Conservation (phyloP, 495 filamentous ascomycete species). For the Immersiella caudata region DNA sequence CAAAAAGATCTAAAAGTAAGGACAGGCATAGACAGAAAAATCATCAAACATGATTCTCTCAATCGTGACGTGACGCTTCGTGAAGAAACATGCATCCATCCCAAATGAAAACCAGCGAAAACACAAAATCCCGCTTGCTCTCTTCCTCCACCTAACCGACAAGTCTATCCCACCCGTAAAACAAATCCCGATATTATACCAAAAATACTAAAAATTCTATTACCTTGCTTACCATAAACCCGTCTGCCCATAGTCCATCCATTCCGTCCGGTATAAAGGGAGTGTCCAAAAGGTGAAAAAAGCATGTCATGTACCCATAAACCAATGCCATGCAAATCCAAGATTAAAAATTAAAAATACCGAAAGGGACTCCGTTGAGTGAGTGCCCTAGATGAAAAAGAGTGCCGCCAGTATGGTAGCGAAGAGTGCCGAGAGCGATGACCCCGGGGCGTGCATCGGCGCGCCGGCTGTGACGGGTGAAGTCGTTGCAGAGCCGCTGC, state of each 20-base stretch:
- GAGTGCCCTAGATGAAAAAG: not conserved
- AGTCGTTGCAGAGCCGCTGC: not conserved
- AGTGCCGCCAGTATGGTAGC: not conserved
- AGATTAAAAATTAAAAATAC: not conserved
- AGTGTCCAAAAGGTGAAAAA: not conserved
- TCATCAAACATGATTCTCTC: not conserved
- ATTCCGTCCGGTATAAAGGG: not conserved
- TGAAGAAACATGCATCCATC: not conserved
- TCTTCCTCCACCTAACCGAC: not conserved
- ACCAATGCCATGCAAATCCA: not conserved
- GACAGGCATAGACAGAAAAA: not conserved
- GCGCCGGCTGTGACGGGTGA: not conserved
- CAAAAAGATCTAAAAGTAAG: not conserved
- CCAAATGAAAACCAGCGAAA: not conserved
- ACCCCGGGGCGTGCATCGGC: not conserved
- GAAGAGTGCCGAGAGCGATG: not conserved
- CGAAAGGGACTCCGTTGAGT: not conserved
- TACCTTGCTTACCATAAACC: not conserved
- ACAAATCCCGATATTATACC: not conserved
- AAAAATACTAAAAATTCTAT: not conserved
- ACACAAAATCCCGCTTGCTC: not conserved
- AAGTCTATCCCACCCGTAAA: not conserved
- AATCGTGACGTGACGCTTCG: not conserved
- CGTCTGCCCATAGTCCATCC: not conserved
- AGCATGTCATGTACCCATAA: not conserved